These are phyloP conservation scores for Fomes fomentarius DNA, from an alignment of 1,284 basidiomycete species.

Conservation along the genomic window DNA sequence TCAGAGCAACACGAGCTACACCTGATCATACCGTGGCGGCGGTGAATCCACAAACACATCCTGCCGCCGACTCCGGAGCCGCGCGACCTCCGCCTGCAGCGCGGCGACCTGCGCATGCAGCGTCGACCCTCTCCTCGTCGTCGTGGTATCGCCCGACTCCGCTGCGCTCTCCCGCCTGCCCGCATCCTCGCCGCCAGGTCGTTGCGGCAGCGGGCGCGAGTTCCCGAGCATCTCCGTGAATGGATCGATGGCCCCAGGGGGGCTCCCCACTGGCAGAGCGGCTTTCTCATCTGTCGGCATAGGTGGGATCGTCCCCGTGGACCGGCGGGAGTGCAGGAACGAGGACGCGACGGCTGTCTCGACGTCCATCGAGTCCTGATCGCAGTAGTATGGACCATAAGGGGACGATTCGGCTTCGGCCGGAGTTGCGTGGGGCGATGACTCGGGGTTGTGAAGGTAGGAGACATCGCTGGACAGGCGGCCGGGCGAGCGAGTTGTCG, in stretches of 20 bases:
- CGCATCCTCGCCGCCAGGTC: not conserved
- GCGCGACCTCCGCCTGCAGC: constrained; percentile 1
- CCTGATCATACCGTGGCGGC: too few relatives aligned
- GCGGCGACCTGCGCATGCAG: not conserved
- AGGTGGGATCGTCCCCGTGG: too few relatives aligned
- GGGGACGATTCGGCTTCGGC: not conserved
- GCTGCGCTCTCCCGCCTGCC: not conserved
- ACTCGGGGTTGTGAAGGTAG: not conserved
- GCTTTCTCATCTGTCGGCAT: not conserved
- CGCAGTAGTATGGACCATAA: not conserved
- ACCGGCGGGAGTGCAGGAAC: not conserved
- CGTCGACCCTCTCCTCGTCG: not conserved
- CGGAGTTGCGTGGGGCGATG: not conserved
- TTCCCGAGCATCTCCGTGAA: not conserved
- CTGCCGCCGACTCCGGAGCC: too few relatives aligned
- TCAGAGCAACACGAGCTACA: too few relatives aligned
- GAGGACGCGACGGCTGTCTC: not conserved
- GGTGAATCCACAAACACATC: too few relatives aligned
- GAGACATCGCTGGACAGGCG: not conserved
- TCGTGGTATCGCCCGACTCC: not conserved
- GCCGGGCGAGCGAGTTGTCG: not conserved
- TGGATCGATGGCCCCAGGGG: not conserved
- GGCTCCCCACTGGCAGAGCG: not conserved
- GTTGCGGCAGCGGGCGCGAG: not conserved
- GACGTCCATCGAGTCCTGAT: not conserved